phyloP scores from a whole-genome alignment of 176 grass and related monocot genomes.

The Zoysia pacifica region DNA sequence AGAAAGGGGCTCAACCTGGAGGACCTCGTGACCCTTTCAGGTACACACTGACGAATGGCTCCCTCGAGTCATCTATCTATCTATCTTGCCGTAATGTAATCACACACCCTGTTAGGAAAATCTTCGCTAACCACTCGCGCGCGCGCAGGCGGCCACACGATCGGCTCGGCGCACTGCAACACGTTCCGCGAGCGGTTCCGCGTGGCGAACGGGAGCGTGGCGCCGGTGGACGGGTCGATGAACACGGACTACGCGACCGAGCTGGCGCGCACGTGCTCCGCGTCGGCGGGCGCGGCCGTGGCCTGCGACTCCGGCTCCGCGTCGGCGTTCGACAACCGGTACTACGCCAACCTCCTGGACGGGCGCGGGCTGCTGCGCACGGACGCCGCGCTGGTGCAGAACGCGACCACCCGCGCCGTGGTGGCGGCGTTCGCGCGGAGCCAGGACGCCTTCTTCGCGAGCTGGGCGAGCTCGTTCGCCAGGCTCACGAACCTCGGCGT shows the following conservation, averaged over 20 bases:
- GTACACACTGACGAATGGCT: slow-evolving; percentile 7
- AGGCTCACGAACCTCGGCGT: slow-evolving; percentile 65
- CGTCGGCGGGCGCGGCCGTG: slow-evolving; percentile 38
- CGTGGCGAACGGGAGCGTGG: slow-evolving; percentile 64
- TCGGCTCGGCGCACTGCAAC: slow-evolving; percentile 84
- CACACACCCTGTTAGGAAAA: background rate
- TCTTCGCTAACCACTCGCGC: background rate
- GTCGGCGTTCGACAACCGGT: slow-evolving; percentile 74
- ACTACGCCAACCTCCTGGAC: slow-evolving; percentile 73
- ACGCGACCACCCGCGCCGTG: slow-evolving; percentile 53
- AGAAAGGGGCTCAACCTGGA: slow-evolving; percentile 72
- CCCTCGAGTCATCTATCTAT: background rate
- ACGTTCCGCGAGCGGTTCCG: slow-evolving; percentile 86
- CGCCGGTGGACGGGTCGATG: slow-evolving; percentile 64
- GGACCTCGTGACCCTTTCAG: slow-evolving; percentile 89
- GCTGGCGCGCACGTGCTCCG: slow-evolving; percentile 59
- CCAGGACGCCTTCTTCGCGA: slow-evolving; percentile 69
- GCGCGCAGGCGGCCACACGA: slow-evolving; percentile 72
- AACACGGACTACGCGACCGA: slow-evolving; percentile 68
- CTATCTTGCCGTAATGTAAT: background rate
- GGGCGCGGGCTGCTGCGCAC: slow-evolving; percentile 74
- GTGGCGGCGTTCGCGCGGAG: slow-evolving; percentile 63
- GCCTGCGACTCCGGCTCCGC: slow-evolving; percentile 69
- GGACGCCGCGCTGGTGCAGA: slow-evolving; percentile 70
- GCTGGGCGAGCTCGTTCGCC: slow-evolving; percentile 72